Evolutionary conservation across 2,329 filamentous ascomycete genomes (phyloP), one percentile per base, ranked within the genome.

Genomic region (Pseudocercospora macadamiae): DNA sequence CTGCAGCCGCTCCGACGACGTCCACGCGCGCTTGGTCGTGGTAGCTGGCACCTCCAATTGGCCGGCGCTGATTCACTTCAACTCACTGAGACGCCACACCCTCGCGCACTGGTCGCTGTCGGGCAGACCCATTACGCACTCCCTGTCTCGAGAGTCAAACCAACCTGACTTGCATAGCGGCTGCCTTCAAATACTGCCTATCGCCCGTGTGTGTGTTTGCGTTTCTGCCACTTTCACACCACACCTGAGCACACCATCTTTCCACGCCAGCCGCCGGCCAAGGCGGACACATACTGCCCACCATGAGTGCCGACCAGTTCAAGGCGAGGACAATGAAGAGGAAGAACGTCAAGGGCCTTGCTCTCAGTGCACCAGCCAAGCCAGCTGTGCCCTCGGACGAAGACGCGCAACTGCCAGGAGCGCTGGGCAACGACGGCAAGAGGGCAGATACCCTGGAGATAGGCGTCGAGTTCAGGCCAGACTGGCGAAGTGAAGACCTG

Each of bases 261-360:
- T 34, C n/a, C 25, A 44, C 55, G 51, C 48, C 55, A 57, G 39
- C 48, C 56, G 59, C 60, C 60, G 51, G 62, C 58, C 57, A 34
- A 58, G 62, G 59, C 62, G 53, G 53, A 48, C 51, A 47, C 28
- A 5, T 39, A 48, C 51, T 44, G 32, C 54, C 59, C 64, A 68
- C 21, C 62, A 74, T 73, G 71, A 86, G 86, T 82, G 80, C 60
- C 53, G 62, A 87, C 72, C 76, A 79, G 55, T 86, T 88, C 76
- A 83, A 86, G 74, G 80, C 83, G 57, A 81, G 84, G 74, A 96
- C 95, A 62, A 89, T 99, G 88, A 97, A 97, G 87, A 89, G 93
- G 83, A 97, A 97, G 86, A 99, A 99, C 75, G 89, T 96, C 77
- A 97, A 97, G 80, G 93, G 93, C 34, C 88, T 99, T 51, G 93